These are phyloP conservation scores for Candida manassasensis DNA, from an alignment of 805 yeast genomes.

Conservation along the genomic window DNA sequence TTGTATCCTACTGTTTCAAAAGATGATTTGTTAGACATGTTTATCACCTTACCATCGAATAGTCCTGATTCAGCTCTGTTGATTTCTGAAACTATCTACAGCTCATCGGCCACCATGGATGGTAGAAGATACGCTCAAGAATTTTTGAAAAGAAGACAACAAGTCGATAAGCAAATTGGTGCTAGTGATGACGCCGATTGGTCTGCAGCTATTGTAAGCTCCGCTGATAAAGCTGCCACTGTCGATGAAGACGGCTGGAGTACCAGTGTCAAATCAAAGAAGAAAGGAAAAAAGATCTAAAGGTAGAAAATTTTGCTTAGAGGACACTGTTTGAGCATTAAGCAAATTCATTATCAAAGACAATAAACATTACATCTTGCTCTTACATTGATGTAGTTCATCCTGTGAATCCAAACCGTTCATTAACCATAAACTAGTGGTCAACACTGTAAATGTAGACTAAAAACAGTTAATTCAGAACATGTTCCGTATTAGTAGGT, in stretches of 20 bases:
- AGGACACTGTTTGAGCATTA: no score
- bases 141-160: slow-evolving; percentile 71
- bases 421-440: no score
- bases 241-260: slow-evolving; percentile 48
- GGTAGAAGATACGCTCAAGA: slow-evolving; percentile 93
- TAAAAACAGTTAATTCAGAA: no score
- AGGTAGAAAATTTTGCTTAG: no score
- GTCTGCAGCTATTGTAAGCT: slow-evolving; percentile 60
- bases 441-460: no score
- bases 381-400: no score
- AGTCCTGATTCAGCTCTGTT: slow-evolving; percentile 72
- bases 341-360: no score
- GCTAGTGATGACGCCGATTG: slow-evolving; percentile 51
- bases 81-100: slow-evolving; percentile 87
- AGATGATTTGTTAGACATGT: slow-evolving; percentile 74
- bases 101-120: slow-evolving; percentile 85
- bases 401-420: no score
- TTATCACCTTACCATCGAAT: slow-evolving; percentile 70
- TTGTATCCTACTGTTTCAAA: slow-evolving; percentile 72
- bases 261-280: slow-evolving; percentile 36
- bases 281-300: slow-evolving; percentile 29
- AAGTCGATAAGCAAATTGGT: slow-evolving; percentile 55
- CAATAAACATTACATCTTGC: no score
- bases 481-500: no score
- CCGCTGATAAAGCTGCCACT: slow-evolving; percentile 33